Evolutionary conservation across 2,329 filamentous ascomycete species (phyloP).

Genomic region (Lecanicillium sp.): DNA sequence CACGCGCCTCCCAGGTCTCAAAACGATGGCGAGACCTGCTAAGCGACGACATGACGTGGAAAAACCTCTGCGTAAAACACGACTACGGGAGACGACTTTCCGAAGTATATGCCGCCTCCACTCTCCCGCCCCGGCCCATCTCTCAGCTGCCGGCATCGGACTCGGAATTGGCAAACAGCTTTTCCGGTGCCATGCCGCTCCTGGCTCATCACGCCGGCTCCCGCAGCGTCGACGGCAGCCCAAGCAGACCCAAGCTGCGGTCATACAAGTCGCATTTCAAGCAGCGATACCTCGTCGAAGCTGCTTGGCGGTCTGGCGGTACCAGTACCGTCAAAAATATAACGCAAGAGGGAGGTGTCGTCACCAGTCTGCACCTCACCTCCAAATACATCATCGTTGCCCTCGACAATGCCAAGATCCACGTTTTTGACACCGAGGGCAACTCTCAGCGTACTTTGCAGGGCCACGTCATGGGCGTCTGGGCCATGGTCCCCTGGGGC

Average conservation of each 20-base stretch:
- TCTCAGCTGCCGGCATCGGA: constrained; percentile 28
- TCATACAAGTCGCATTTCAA: constrained; percentile 98
- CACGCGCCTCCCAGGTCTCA: constrained; percentile 93
- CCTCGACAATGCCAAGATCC: constrained; percentile 95
- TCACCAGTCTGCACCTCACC: constrained; percentile 90
- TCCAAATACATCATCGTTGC: constrained; percentile 96
- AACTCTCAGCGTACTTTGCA: constrained; percentile 82
- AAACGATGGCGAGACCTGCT: constrained; percentile 87
- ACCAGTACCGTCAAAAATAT: constrained; percentile 78
- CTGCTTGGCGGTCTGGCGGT: constrained; percentile 93
- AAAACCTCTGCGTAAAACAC: constrained; percentile 92
- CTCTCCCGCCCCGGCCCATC: constrained; percentile 25
- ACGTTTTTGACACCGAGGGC: constrained; percentile 92
- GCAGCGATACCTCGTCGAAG: constrained; percentile 93
- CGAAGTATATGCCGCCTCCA: constrained; percentile 36
- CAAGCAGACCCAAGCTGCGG: constrained; percentile 56
- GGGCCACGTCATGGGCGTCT: constrained; percentile 98
- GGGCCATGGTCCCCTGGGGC: constrained; percentile 98
- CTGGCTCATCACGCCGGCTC: constrained; percentile 33
- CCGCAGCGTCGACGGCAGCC: constrained; percentile 51
- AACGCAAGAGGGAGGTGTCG: constrained; percentile 92
- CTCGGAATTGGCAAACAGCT: constrained; percentile 35
- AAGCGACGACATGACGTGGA: constrained; percentile 97
- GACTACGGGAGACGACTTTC: constrained; percentile 66
- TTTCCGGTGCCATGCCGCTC: constrained; percentile 38